Evolutionary conservation across 768 basidiomycete species (phyloP), one percentile per base, ranked within the genome.

Genomic region (Filobasidium wieringae): DNA sequence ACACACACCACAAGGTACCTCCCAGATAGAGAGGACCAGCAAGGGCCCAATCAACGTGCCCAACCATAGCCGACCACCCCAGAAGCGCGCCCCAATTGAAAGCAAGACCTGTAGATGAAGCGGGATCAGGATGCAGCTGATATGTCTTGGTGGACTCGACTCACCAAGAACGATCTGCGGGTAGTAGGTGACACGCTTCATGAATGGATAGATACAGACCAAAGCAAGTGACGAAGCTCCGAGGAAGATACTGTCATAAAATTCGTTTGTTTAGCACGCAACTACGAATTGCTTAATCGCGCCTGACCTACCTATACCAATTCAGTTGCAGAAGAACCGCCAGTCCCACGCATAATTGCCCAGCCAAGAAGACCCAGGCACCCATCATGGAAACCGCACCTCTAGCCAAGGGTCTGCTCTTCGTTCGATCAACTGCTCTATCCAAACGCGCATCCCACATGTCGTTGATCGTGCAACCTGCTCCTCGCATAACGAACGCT

Each of bases 391-490:
- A 84, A 45, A 99, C 79, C 62, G 87, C 87, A 0, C 89, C 89
- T 52, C 79, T 77, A 7, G 95, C 90, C 29, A 99, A 78, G 7
- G 95, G 95, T 34, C 95, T 77, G n/a, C 80, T 77, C 64, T 84
- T 85, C 1, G 95, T 99, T 59, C 95, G 80, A 51, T 82, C 92
- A 50, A 97, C 95, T 36, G 84, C 83, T 69, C 82, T 84, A 78
- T 99, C 95, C 43, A 95, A 81, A 60, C 88, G 83, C 62, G 79
- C 80, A 74, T 99, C 95, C 93, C 95, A 97, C 83, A 99, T 84
- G 70, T 99, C 95, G 72, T 99, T 99, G 65, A 99, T 93, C 2
- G 89, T 96, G 74, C 95, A 99, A 2, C 95, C 95, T 22, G 95
- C 95, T 5, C 93, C 89, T 19, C 95, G 84, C 95, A 99, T 99